These are phyloP conservation scores for Gossypium herbaceum DNA, from an alignment of 345 rosid species.

Conservation along the genomic window DNA sequence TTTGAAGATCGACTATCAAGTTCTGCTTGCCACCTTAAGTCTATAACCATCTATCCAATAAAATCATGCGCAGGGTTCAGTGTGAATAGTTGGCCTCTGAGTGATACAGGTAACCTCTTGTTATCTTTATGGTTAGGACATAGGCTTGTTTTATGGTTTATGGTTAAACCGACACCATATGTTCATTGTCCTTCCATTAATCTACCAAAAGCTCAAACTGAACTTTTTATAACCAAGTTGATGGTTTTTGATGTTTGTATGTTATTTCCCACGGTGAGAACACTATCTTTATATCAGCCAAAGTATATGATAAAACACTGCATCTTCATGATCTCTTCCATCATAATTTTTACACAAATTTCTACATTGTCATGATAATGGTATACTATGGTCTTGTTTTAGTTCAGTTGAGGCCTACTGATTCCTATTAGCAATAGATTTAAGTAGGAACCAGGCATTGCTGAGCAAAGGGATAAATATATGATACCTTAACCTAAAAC, in stretches of 20 bases:
- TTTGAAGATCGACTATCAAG: constrained; percentile 25
- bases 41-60: constrained; percentile 73
- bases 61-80: constrained; percentile 93
- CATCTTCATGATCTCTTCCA: background rate
- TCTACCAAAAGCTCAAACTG: background rate
- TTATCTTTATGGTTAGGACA: constrained; percentile 9
- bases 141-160: background rate
- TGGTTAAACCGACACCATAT: background rate
- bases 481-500: background rate
- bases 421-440: background rate
- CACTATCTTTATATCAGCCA: constrained; percentile 2
- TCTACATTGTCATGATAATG: background rate
- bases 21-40: constrained; percentile 44
- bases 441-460: background rate
- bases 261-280: background rate
- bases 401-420: background rate
- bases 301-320: background rate
- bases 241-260: background rate
- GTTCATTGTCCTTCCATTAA: background rate
- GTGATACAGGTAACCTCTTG: constrained; percentile 60
- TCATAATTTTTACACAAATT: constrained; percentile 7
- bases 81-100: constrained; percentile 73
- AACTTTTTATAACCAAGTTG: background rate
- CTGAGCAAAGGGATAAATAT: background rate
- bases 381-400: background rate